Evolutionary conservation across 805 yeast genomes (phyloP), one percentile per base, ranked within the genome.

Genomic region (Grigorovia transvaalensis): DNA sequence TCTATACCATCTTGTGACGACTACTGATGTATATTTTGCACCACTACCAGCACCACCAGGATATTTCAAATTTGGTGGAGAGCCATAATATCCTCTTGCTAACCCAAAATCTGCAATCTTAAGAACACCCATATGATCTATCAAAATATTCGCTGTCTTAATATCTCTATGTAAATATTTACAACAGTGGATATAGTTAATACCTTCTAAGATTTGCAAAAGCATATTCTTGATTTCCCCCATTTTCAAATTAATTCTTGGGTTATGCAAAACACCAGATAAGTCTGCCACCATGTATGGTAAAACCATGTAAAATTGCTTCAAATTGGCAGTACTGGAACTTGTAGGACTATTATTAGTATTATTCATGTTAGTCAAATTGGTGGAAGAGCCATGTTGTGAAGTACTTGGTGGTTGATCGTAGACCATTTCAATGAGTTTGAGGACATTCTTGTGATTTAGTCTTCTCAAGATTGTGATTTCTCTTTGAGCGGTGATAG

Each of bases 1-100:
- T 53, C 99, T 74, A 68, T 95, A 93, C 99, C 99, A 93, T 57
- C 99, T 71, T 0, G 99, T 93, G 42, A 93, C 98, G 2, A 93
- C 99, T 51, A 79, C 74, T n/a, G 78, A 75, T 0, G 87, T 81
- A 57, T 80, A 77, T 35, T 67, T 71, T 62, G 61, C 66, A 27
- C 64, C 70, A 3, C 64, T 53, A 0, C 72, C 71, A 0, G 80
- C 77, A 27, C 78, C 78, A 45, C 76, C 75, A 0, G 71, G 72
- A 38, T 54, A 62, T 2, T 74, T 75, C 3, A 69, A 55, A 13
- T 71, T 72, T 1, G 95, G 95, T 0, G 74, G 71, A 3, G 71
- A 65, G 1, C 89, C 95, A 52, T 74, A 77, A 64, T 81, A 86
- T 18, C 74, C 66, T 56, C 98, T 74, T 1, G 98, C 98, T 41